Conservation (phyloP, 352 stramenopile genomes). For the Phytophthora quininea region DNA sequence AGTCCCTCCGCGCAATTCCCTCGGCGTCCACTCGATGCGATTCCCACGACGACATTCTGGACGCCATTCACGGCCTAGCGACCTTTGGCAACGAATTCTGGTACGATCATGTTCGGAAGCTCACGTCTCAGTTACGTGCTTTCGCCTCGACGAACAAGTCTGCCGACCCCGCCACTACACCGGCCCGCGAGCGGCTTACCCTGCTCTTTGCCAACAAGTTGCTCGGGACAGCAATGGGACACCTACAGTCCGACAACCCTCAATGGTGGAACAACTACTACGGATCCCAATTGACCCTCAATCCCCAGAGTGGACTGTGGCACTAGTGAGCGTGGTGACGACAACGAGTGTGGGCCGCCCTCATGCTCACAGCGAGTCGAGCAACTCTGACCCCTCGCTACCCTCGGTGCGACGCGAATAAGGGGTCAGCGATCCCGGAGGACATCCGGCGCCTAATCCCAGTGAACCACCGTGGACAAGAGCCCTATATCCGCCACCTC, state of each 20-base stretch:
- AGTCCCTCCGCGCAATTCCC: not conserved
- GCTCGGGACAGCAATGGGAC: not conserved
- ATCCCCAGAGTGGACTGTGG: not conserved
- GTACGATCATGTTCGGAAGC: not conserved
- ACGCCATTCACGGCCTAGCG: not conserved
- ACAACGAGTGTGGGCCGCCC: not conserved
- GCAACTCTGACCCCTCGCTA: not conserved
- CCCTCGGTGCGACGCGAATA: not conserved
- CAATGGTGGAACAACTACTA: not conserved
- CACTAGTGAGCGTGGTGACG: not conserved
- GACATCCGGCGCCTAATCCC: not conserved
- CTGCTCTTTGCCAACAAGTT: not conserved
- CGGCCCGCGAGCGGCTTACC: not conserved
- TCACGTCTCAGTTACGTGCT: not conserved
- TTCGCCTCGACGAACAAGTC: not conserved
- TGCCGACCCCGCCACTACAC: not conserved
- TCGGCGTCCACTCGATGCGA: not conserved
- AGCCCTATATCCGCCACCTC: not conserved
- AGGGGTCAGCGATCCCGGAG: not conserved
- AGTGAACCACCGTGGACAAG: not conserved
- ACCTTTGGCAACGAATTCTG: not conserved
- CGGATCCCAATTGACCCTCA: not conserved
- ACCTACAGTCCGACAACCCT: not conserved
- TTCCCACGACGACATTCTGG: not conserved
- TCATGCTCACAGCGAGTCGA: not conserved